Percentiles rank a stretch among this genome's conserved stretches.
Conservation (phyloP, 805 yeast species). For the Hanseniaspora jakobsenii region DNA sequence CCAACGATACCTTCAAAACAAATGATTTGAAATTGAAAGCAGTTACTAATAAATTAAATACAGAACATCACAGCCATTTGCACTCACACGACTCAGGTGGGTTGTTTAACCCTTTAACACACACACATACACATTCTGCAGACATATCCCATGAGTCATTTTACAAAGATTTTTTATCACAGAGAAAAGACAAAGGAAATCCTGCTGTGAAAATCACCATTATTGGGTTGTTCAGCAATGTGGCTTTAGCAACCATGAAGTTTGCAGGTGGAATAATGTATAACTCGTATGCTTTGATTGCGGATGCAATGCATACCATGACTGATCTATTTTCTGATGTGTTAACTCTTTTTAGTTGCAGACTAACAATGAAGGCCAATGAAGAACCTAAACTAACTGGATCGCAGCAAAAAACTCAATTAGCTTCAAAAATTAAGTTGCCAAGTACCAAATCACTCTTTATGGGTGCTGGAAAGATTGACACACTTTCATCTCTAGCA, state of each 20-base stretch:
- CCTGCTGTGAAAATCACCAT: conserved; percentile 91
- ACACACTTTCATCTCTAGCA: conserved; percentile 79
- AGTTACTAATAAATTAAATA: no score
- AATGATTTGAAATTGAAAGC: conserved; percentile 27
- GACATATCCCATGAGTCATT: conserved; percentile 6
- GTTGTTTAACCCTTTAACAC: conserved; percentile 22
- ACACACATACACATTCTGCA: conserved; percentile 10
- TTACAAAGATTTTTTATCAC: conserved; percentile 29
- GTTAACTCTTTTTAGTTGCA: conserved; percentile 78
- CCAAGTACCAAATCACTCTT: no score
- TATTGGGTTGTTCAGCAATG: conserved; percentile 75
- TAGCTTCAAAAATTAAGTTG: no score
- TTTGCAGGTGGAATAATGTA: conserved; percentile 81
- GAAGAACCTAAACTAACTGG: conserved; percentile 19
- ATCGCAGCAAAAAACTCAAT: no score
- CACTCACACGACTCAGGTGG: conserved; percentile 29
- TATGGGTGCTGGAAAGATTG: conserved; percentile 83
- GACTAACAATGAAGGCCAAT: conserved; percentile 42
- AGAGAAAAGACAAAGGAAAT: conserved; percentile 40
- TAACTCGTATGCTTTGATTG: conserved; percentile 87
- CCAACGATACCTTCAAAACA: conserved; percentile 31
- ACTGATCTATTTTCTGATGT: conserved; percentile 85
- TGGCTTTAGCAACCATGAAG: conserved; percentile 75
- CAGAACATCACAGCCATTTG: conserved; percentile 18
- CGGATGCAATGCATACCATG: conserved; percentile 89